A percentile compares a stretch with the other conserved stretches of the same genome.
Evolutionary conservation across 345 rosid species (phyloP).

Genomic region (Bruguiera gymnorhiza): DNA sequence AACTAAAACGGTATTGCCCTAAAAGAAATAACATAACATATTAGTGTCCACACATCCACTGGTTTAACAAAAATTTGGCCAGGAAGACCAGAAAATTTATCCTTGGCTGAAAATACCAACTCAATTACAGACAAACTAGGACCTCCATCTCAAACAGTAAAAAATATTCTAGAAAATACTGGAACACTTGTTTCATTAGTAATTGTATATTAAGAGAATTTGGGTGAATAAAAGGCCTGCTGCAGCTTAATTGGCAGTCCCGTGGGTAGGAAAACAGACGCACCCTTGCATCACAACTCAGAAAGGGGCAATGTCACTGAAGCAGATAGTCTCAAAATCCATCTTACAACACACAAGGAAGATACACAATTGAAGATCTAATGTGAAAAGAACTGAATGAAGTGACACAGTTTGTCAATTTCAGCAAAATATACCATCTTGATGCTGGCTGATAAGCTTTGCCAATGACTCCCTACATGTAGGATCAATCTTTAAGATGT

Average conservation of each 20-base stretch:
- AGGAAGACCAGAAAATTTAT: not conserved
- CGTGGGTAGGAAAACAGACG: too few relatives aligned
- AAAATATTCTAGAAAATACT: not conserved
- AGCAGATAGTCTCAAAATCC: too few relatives aligned
- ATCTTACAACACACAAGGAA: too few relatives aligned
- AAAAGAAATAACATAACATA: too few relatives aligned
- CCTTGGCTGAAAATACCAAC: not conserved
- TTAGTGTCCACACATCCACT: too few relatives aligned
- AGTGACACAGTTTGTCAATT: not conserved
- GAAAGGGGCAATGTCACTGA: too few relatives aligned
- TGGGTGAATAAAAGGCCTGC: too few relatives aligned
- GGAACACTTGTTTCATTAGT: not conserved
- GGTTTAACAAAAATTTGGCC: not conserved
- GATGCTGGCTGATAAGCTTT: conserved; percentile 58
- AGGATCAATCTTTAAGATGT: conserved; percentile 69
- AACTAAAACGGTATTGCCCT: too few relatives aligned
- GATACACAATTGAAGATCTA: not conserved
- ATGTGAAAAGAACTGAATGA: not conserved
- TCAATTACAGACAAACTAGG: not conserved
- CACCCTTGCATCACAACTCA: too few relatives aligned
- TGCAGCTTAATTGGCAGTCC: too few relatives aligned
- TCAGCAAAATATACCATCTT: conserved; percentile 33
- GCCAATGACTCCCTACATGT: conserved; percentile 47
- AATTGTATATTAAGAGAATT: not conserved
- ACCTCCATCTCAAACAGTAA: not conserved